These are phyloP conservation scores for Aspergillus cejpii DNA, from an alignment of 2,329 filamentous ascomycete species.

Conservation along the genomic window DNA sequence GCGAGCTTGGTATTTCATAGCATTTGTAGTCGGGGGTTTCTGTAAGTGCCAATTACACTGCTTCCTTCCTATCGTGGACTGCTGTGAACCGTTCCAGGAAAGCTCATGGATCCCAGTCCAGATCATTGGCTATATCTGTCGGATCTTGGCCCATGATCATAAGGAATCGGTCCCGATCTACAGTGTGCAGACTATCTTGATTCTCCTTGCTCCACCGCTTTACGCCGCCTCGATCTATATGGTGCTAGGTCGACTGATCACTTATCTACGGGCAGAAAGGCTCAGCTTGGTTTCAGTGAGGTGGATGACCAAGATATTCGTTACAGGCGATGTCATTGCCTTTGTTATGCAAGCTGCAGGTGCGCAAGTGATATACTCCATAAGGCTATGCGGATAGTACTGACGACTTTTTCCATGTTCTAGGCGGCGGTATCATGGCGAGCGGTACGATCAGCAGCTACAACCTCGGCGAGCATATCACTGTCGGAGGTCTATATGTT, in stretches of 20 bases:
- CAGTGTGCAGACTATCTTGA: slow-evolving; percentile 29
- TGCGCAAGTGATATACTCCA: not conserved
- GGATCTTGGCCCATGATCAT: slow-evolving; percentile 22
- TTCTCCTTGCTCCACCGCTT: slow-evolving; percentile 37
- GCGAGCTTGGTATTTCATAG: slow-evolving; percentile 17
- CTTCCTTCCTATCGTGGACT: not conserved
- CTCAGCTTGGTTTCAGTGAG: slow-evolving; percentile 25
- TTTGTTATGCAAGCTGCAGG: slow-evolving; percentile 30
- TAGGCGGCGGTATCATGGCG: slow-evolving; percentile 18
- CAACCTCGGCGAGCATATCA: slow-evolving; percentile 31
- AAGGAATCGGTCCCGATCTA: slow-evolving; percentile 22
- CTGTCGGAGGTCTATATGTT: slow-evolving; percentile 52
- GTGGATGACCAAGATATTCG: slow-evolving; percentile 37
- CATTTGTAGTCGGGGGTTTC: slow-evolving; percentile 38
- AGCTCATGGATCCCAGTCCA: slow-evolving; percentile 38
- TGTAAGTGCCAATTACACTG: slow-evolving; percentile 7
- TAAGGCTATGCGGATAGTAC: not conserved
- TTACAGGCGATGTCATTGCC: slow-evolving; percentile 29
- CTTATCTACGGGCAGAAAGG: slow-evolving; percentile 27
- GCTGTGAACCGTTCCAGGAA: not conserved
- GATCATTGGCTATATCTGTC: slow-evolving; percentile 27
- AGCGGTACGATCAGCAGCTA: slow-evolving; percentile 6
- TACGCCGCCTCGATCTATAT: slow-evolving; percentile 39
- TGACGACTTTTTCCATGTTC: not conserved
- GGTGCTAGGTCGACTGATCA: slow-evolving; percentile 34